Base-by-base conservation (phyloP, 2,329 filamentous ascomycete species). In the Colletotrichum sp. region DNA sequence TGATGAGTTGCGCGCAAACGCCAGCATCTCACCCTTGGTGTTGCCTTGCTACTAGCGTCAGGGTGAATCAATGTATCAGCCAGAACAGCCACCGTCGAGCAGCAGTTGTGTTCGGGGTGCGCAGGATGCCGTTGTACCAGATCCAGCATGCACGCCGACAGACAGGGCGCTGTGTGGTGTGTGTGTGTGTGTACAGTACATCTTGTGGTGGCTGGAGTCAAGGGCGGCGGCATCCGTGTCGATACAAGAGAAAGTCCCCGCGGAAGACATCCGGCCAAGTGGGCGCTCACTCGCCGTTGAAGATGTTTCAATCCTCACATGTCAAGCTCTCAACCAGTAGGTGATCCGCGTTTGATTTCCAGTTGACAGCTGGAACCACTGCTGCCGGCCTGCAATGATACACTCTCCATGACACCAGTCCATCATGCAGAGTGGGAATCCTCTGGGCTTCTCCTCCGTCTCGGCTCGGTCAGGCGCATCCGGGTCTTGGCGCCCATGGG, bases 231-330 rank as follows among this genome's bases (percentile, higher is more conserved):
- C 30, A 67, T 22, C 72, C 70, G 65, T 74, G 74, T 74, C 74
- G 57, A 68, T 55, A 60, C 16, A 24, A 59, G 60, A 62, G 39
- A 72, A 60, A 66, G 60, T 55, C 72, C 68, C 62, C 68, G 71
- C 74, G 74, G 65, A 76, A 70, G 59, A 26, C 74, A 70, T 71
- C 74, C 65, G 74, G 64, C 63, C n/a, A 32, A 48, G 22, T 63
- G 73, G 63, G 69, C 39, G 68, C 62, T 65, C 28, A 44, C 55
- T 24, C 65, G 48, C 62, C 34, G 65, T 64, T 69, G 65, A 71
- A 75, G 24, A 65, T 71, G 70, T 65, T 75, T 71, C 71, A 76
- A 75, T 65, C n/a, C 66, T 48, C 55, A 66, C 59, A 75, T 52
- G 65, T 76, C 70, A 66, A 64, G 44, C 60, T 55, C 57, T 26